Evolutionary conservation across 306 rosid genomes (phyloP).

Genomic region (Abrus pulchellus): DNA sequence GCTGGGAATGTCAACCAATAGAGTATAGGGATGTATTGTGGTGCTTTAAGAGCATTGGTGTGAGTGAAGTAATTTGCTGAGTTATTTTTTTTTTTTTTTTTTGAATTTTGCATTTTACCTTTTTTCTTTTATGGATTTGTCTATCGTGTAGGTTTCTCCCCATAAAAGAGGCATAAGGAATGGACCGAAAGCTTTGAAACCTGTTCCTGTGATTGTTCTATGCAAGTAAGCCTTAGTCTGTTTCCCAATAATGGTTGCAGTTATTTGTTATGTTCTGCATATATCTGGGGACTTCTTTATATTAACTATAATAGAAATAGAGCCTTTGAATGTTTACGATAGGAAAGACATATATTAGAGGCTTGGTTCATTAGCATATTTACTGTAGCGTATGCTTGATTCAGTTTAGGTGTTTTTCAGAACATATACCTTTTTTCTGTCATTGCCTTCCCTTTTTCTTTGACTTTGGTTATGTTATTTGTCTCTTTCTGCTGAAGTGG

Average conservation of each 20-base stretch:
- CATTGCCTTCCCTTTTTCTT: neutral
- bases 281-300: neutral
- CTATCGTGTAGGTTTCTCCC: slow-evolving; percentile 56
- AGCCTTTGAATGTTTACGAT: slow-evolving; percentile 18
- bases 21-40: neutral
- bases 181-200: slow-evolving; percentile 90
- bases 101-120: neutral
- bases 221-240: slow-evolving; percentile 72
- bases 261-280: slow-evolving; percentile 27
- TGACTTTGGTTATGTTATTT: neutral
- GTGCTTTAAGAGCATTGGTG: neutral
- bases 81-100: neutral
- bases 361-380: neutral
- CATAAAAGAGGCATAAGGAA: slow-evolving; percentile 79
- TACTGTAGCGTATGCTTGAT: neutral
- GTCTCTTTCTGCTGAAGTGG: neutral
- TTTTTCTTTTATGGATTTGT: neutral
- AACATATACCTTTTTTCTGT: neutral
- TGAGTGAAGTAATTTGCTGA: slow-evolving; percentile 21
- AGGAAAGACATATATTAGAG: slow-evolving; percentile 7
- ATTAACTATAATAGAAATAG: slow-evolving; percentile 2
- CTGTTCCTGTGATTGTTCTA: slow-evolving; percentile 73
- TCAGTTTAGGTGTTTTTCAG: slow-evolving; percentile 3
- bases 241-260: neutral
- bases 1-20: neutral